Conservation (phyloP, 129 eudicot species). For the Gnaphalium uliginosum region DNA sequence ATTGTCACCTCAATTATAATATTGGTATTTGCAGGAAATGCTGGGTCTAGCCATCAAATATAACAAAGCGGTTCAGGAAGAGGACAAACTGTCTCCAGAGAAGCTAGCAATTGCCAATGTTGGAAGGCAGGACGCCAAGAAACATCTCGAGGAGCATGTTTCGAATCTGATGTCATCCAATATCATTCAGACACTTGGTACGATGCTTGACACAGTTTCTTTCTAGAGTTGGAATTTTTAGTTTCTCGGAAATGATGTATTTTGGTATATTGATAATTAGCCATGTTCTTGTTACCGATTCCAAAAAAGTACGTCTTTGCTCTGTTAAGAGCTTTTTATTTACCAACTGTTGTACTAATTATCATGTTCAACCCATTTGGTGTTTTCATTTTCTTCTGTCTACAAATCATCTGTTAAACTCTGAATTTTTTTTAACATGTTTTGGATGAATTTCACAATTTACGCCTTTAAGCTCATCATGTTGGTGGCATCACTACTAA, state of each 20-base stretch:
- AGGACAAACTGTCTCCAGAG: slow-evolving; percentile 89
- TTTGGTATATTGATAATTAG: not conserved
- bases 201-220: slow-evolving; percentile 92
- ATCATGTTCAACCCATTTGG: not conserved
- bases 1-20: not conserved
- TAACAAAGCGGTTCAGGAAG: slow-evolving; percentile 92
- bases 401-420: not conserved
- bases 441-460: not conserved
- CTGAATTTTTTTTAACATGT: not conserved
- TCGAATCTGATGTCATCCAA: slow-evolving; percentile 92
- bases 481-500: not conserved
- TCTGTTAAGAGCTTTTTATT: not conserved
- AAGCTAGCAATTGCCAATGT: slow-evolving; percentile 91
- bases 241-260: slow-evolving; percentile 13
- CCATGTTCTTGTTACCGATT: not conserved
- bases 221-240: slow-evolving; percentile 39
- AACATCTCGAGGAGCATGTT: slow-evolving; percentile 94
- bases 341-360: slow-evolving; percentile 3
- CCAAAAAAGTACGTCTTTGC: not conserved
- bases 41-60: slow-evolving; percentile 67
- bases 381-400: slow-evolving; percentile 3
- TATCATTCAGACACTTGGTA: slow-evolving; percentile 81
- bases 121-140: slow-evolving; percentile 95
- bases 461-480: not conserved
- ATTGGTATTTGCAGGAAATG: slow-evolving; percentile 67